Conservation (phyloP, 2,329 filamentous ascomycete genomes). For the Sarocladium oryzae region DNA sequence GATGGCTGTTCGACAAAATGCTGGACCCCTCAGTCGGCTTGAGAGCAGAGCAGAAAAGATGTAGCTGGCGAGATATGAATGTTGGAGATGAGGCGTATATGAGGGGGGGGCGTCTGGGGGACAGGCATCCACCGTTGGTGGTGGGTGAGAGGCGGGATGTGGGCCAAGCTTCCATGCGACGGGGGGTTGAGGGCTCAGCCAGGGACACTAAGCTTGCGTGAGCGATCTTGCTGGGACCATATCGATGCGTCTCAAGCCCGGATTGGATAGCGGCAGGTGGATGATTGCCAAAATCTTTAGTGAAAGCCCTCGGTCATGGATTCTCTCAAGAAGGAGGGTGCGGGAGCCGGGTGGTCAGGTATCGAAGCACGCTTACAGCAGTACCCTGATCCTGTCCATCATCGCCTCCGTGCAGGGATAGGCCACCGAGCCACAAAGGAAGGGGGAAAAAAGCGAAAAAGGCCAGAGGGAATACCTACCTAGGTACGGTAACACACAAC, state of each 20-base stretch:
- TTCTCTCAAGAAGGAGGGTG: conserved; percentile 1
- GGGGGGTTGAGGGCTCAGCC: conserved; percentile 1
- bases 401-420: not conserved
- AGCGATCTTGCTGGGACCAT: conserved; percentile 8
- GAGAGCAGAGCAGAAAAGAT: conserved; percentile 2
- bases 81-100: conserved; percentile 6
- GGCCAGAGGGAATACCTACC: no score
- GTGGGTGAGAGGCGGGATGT: conserved; percentile 9
- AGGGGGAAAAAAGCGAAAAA: no score
- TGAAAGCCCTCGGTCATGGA: conserved; percentile 6
- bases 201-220: conserved; percentile 6
- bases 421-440: not conserved
- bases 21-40: not conserved
- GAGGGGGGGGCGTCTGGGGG: conserved; percentile 8
- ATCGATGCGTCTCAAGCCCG: not conserved
- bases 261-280: conserved; percentile 5
- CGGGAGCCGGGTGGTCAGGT: not conserved
- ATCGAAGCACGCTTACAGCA: not conserved
- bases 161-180: conserved; percentile 4
- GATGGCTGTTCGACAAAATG: no score
- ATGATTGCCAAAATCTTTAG: conserved; percentile 7
- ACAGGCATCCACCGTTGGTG: conserved; percentile 6
- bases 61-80: conserved; percentile 2
- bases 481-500: no score
- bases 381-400: not conserved